These are phyloP conservation scores for Penicillium robsamsonii DNA, from an alignment of 495 filamentous ascomycete species.

Conservation along the genomic window DNA sequence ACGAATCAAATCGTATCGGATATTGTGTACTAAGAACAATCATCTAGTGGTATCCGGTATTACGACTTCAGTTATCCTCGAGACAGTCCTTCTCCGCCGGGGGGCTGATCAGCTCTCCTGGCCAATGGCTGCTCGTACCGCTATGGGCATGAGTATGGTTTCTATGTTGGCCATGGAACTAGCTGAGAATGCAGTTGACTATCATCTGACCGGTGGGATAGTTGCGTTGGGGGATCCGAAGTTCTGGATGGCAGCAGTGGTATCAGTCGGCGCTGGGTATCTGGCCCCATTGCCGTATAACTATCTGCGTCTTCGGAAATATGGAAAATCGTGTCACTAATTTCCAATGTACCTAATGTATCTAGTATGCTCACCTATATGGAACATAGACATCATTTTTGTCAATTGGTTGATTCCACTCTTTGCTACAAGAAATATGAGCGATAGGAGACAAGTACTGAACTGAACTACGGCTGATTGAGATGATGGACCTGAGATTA, in stretches of 20 bases:
- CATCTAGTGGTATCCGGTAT: conserved; percentile 42
- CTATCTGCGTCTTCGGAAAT: conserved; percentile 41
- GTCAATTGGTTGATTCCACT: not conserved
- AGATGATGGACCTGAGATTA: not conserved
- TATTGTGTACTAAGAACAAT: conserved; percentile 1
- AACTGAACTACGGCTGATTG: not conserved
- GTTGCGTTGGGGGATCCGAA: conserved; percentile 30
- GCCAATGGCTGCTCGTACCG: conserved; percentile 37
- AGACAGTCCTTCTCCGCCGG: conserved; percentile 40
- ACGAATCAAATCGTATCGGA: not conserved
- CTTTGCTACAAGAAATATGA: not conserved
- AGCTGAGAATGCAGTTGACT: conserved; percentile 46
- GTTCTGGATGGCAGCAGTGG: conserved; percentile 37
- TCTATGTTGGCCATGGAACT: conserved; percentile 51
- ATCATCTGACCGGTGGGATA: conserved; percentile 45
- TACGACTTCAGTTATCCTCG: conserved; percentile 42
- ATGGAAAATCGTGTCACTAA: conserved; percentile 44
- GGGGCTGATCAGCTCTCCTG: conserved; percentile 43
- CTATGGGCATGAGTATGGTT: conserved; percentile 49
- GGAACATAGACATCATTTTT: not conserved
- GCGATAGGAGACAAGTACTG: not conserved
- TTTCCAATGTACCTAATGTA: not conserved
- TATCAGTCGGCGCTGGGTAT: conserved; percentile 43
- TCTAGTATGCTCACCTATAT: not conserved
- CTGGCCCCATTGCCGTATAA: conserved; percentile 49